Conservation (phyloP, 2,329 filamentous ascomycete species). For the Aspergillus sp. region DNA sequence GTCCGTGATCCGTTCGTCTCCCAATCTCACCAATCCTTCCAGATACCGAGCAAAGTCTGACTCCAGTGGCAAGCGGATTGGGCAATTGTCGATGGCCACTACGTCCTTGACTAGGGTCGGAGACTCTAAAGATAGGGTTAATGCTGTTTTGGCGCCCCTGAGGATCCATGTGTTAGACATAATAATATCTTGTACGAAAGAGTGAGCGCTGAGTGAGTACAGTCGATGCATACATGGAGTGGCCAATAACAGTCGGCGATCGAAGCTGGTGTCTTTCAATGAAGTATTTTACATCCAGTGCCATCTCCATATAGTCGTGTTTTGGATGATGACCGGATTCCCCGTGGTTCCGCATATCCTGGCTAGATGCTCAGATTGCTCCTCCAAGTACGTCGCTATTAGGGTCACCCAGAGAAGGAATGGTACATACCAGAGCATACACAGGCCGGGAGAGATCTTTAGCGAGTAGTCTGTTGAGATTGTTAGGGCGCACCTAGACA, state of each 20-base stretch:
- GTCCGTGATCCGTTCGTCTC: neutral
- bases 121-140: conserved; percentile 24
- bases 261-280: conserved; percentile 20
- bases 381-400: too few species aligned
- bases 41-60: conserved; percentile 58
- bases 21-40: conserved; percentile 1
- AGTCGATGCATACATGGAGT: conserved; percentile 8
- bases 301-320: conserved; percentile 27
- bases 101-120: conserved; percentile 22
- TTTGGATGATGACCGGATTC: conserved; percentile 69
- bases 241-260: conserved; percentile 10
- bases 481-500: too few species aligned
- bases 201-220: neutral
- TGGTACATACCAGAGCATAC: neutral
- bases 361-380: neutral
- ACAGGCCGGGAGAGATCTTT: conserved; percentile 11
- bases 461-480: conserved; percentile 18
- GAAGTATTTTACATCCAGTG: conserved; percentile 26
- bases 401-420: too few species aligned
- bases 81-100: conserved; percentile 28
- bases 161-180: accelerated
- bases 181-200: neutral
- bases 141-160: conserved; percentile 22
- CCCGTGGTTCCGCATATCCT: conserved; percentile 91
- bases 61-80: conserved; percentile 20